Conservation (phyloP, 306 rosid genomes). For the Pachyrhizus erosus region DNA sequence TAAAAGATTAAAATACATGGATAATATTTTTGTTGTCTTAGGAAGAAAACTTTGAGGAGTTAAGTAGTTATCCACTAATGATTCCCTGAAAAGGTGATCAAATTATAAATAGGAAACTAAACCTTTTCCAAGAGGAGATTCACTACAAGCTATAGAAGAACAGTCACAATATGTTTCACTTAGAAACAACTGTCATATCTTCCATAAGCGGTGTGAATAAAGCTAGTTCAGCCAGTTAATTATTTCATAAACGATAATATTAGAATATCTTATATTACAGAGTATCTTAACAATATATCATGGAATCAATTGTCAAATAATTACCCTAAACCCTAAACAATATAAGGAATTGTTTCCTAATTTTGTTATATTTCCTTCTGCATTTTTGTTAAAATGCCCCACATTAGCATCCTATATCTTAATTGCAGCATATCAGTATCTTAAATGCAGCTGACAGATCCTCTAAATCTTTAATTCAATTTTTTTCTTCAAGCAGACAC, state of each 20-base stretch:
- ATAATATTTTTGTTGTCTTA: not conserved
- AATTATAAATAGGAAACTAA: not conserved
- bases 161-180: not conserved
- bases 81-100: not conserved
- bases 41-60: not conserved
- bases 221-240: not conserved
- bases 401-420: not conserved
- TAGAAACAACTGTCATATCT: not conserved
- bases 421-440: too few relatives aligned
- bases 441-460: not conserved
- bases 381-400: not conserved
- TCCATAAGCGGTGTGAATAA: not conserved
- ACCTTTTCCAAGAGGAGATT: not conserved
- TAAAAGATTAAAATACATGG: not conserved
- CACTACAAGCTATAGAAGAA: not conserved
- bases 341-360: not conserved
- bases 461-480: not conserved
- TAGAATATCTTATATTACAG: not conserved
- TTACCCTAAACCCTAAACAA: too few relatives aligned
- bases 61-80: not conserved
- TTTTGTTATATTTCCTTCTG: not conserved
- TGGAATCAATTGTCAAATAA: not conserved
- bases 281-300: not conserved
- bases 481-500: not conserved
- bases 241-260: not conserved